phyloP scores from a whole-genome alignment of 495 filamentous ascomycete genomes.

The Parathielavia hyrcaniae region DNA sequence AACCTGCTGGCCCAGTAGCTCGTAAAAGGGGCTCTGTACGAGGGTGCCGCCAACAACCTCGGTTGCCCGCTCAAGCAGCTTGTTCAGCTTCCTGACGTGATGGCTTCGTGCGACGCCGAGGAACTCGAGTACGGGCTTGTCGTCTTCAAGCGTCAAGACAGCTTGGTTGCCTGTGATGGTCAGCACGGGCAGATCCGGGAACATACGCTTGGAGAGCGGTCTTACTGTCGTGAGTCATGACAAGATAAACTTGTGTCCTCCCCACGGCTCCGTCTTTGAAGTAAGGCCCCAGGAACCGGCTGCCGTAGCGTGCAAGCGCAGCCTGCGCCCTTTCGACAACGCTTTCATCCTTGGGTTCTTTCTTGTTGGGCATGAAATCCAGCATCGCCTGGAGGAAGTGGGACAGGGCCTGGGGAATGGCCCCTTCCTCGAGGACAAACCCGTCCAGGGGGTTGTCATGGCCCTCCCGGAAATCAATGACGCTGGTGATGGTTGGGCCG shows the following conservation, averaged over 20 bases:
- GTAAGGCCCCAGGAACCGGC: constrained; percentile 52
- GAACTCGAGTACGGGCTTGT: constrained; percentile 55
- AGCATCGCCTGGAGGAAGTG: constrained; percentile 54
- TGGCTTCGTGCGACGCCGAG: constrained; percentile 50
- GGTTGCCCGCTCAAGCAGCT: constrained; percentile 47
- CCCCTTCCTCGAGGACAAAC: constrained; percentile 60
- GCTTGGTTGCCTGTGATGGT: constrained; percentile 49
- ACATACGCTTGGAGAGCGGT: not conserved
- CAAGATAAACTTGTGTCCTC: constrained; percentile 59
- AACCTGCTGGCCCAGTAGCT: constrained; percentile 49
- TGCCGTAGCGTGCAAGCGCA: constrained; percentile 45
- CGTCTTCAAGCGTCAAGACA: constrained; percentile 51
- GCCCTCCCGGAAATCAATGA: constrained; percentile 54
- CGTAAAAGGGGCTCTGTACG: constrained; percentile 51
- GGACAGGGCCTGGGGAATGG: constrained; percentile 52
- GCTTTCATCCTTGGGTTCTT: constrained; percentile 36
- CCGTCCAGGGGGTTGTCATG: constrained; percentile 54
- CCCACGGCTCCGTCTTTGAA: constrained; percentile 48
- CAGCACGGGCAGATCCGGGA: not conserved
- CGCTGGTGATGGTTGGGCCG: constrained; percentile 59
- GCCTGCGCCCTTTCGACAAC: constrained; percentile 40
- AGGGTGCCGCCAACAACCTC: constrained; percentile 53
- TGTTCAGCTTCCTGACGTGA: constrained; percentile 50
- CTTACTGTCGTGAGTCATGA: constrained; percentile 63
- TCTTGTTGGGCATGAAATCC: constrained; percentile 48